A percentile compares a stretch with the other conserved stretches of the same genome.
phyloP scores from a whole-genome alignment of 371 early-diverging fungal species.

The Rhizomucor miehei region DNA sequence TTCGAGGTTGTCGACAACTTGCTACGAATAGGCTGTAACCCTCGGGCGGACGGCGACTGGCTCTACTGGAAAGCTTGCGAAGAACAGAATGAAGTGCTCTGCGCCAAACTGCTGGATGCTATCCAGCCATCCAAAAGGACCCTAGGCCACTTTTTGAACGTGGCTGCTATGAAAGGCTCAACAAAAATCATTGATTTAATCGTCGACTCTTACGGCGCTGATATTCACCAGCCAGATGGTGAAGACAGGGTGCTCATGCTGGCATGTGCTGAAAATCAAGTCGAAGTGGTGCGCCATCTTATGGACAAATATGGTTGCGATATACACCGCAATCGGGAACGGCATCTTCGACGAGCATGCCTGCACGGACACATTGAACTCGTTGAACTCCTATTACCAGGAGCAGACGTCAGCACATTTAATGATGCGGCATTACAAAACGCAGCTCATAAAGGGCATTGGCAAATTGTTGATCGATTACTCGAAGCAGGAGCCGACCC shows the following conservation, averaged over 20 bases:
- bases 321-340: conserved; percentile 23
- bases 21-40: conserved; percentile 19
- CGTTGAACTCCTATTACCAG: conserved; percentile 46
- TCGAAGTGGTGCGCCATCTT: conserved; percentile 26
- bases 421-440: conserved; percentile 36
- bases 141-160: conserved; percentile 16
- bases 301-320: conserved; percentile 16
- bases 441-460: conserved; percentile 26
- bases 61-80: conserved; percentile 23
- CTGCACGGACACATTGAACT: conserved; percentile 58
- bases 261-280: conserved; percentile 28
- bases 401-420: conserved; percentile 49
- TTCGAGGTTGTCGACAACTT: conserved; percentile 22
- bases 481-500: conserved; percentile 31
- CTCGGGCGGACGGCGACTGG: conserved; percentile 29
- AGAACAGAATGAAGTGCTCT: conserved; percentile 13
- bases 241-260: conserved; percentile 19
- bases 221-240: conserved; percentile 12
- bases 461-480: conserved; percentile 14
- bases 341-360: conserved; percentile 33
- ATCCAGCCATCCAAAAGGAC: conserved; percentile 6
- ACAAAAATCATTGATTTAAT: conserved; percentile 26
- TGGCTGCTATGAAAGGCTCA: conserved; percentile 30
- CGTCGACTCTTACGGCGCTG: conserved; percentile 16
- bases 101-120: conserved; percentile 17